Evolutionary conservation across 1,139 yeast species (phyloP), one percentile per base, ranked within the genome.

Genomic region (Lodderomyces pseudojiufengensis): DNA sequence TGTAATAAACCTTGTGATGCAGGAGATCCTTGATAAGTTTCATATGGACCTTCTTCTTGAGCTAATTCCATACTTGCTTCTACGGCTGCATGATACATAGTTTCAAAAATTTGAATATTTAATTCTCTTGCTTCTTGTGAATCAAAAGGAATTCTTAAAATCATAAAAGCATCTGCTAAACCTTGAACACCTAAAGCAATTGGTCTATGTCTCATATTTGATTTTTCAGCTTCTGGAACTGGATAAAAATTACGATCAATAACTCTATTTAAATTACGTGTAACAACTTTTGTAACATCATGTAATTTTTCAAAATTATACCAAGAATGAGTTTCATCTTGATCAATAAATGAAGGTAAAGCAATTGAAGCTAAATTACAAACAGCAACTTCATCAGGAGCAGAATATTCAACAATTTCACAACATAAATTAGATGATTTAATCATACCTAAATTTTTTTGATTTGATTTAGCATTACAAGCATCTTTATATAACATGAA

Each of bases 401-500:
- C 70, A 15, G 95, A 84, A 58, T 84, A 86, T 63, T 87, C 95
- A 40, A 86, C 90, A 54, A 86, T 83, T 64, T 86, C 95, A 60
- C 95, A 84, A 65, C 95, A 87, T 63, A 86, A 71, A 63, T 86
- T 86, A 27, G 95, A 85, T 29, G 94, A 83, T 65, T 86, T 86
- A 64, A 86, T 86, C 33, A 82, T 71, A 54, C 95, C 95, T 59
- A 86, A 69, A 59, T 86, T 86, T 76, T 85, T 78, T 64, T 86
- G 95, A 63, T 86, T 86, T 44, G 85, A 72, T 65, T 87, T 86
- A 47, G 71, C 54, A 67, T 86, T 86, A 68, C 95, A 84, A 29
- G 95, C 78, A 65, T 86, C 95, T 65, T 86, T 86, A 70, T 85
- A 86, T 32, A 86, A 73, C 87, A 86, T 84, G 70, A 84, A 87